These are phyloP conservation scores for Linum lewisii DNA, from an alignment of 345 rosid species.

Conservation along the genomic window DNA sequence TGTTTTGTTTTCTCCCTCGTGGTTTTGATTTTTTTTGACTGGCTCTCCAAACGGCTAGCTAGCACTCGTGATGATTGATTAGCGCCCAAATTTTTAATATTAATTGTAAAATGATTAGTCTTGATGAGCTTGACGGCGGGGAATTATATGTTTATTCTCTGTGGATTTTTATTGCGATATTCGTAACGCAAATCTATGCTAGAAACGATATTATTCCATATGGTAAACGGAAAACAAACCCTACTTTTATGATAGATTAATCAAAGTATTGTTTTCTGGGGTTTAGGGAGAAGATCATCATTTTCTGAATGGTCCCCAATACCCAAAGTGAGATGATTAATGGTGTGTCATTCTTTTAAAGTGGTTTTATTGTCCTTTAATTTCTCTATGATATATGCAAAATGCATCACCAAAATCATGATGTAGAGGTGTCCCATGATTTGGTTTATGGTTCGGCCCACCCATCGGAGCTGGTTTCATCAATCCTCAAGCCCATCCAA, in stretches of 20 bases:
- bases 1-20: background rate
- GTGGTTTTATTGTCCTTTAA: conserved; percentile 9
- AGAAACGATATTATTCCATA: conserved; percentile 4
- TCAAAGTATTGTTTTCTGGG: conserved; percentile 3
- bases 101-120: conserved; percentile 3
- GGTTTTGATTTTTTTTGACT: background rate
- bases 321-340: conserved; percentile 10
- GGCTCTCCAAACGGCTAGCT: conserved; percentile 4
- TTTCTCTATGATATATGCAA: background rate
- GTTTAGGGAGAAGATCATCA: conserved; percentile 10
- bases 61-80: conserved; percentile 21
- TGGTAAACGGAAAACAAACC: conserved; percentile 7
- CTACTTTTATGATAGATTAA: background rate
- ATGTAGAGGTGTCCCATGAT: conserved; percentile 16
- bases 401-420: background rate
- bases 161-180: conserved; percentile 8
- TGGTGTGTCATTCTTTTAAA: conserved; percentile 7
- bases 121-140: conserved; percentile 25
- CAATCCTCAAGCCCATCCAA: no score
- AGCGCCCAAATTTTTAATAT: conserved; percentile 3
- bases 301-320: conserved; percentile 15
- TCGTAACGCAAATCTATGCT: background rate
- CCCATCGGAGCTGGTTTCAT: no score
- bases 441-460: no score
- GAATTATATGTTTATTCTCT: background rate